These are phyloP conservation scores for Nidula microcarpa DNA, from an alignment of 768 basidiomycete genomes.

Conservation along the genomic window DNA sequence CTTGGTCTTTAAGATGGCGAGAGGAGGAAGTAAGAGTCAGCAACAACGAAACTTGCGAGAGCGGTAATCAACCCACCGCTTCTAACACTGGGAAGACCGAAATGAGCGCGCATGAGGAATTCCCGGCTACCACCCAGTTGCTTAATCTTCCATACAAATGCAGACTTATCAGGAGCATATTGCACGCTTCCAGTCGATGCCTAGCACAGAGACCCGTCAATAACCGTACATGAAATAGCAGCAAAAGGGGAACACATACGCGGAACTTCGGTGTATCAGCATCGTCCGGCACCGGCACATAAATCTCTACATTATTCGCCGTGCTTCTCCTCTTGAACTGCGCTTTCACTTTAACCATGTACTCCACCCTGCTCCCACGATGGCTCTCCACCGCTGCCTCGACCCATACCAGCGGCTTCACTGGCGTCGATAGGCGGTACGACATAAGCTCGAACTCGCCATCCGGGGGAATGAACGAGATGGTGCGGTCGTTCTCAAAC, in stretches of 20 bases:
- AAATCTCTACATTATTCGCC: slow-evolving; percentile 98
- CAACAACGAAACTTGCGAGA: not conserved
- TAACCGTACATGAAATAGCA: not conserved
- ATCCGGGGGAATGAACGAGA: slow-evolving; percentile 98
- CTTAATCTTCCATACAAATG: slow-evolving; percentile 99
- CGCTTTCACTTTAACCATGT: slow-evolving; percentile 93
- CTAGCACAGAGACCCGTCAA: slow-evolving; percentile 30
- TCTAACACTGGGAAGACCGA: slow-evolving; percentile 91
- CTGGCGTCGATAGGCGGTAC: slow-evolving; percentile 93
- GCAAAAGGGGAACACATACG: slow-evolving; percentile 40
- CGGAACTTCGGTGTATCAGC: slow-evolving; percentile 97
- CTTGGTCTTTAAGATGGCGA: slow-evolving; percentile 45
- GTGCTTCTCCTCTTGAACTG: slow-evolving; percentile 97
- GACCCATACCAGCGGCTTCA: slow-evolving; percentile 97
- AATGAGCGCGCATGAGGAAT: slow-evolving; percentile 97
- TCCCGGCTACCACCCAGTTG: slow-evolving; percentile 94
- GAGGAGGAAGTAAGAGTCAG: not conserved
- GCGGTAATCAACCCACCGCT: slow-evolving; percentile 56
- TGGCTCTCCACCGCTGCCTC: slow-evolving; percentile 96
- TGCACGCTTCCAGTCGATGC: slow-evolving; percentile 94
- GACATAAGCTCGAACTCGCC: slow-evolving; percentile 99
- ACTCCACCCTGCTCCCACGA: slow-evolving; percentile 89
- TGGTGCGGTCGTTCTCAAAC: slow-evolving; percentile 98
- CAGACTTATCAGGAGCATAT: slow-evolving; percentile 96
- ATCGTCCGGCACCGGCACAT: slow-evolving; percentile 98